Percentiles rank a stretch among this genome's conserved stretches.
These are phyloP conservation scores for Geotrichum phurueaensis DNA, from an alignment of 1,139 yeast species.

Conservation along the genomic window DNA sequence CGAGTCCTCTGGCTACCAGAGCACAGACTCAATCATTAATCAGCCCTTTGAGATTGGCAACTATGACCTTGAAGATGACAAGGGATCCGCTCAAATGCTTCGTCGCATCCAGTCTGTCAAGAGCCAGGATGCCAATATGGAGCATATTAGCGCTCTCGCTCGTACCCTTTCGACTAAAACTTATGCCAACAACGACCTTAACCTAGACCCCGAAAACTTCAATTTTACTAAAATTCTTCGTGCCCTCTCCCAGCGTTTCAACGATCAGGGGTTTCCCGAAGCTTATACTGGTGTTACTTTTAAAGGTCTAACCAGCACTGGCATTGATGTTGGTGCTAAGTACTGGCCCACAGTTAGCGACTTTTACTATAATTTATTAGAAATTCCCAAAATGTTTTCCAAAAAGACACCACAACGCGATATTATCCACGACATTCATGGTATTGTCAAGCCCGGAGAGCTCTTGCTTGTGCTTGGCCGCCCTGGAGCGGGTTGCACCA, in stretches of 20 bases:
- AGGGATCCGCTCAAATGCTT: background rate
- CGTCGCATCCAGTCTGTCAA: background rate
- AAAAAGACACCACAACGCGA: constrained; percentile 32
- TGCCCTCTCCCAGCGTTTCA: constrained; percentile 27
- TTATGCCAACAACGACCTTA: constrained; percentile 34
- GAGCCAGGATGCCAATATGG: background rate
- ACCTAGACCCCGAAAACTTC: constrained; percentile 39
- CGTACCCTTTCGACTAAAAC: constrained; percentile 40
- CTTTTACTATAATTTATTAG: constrained; percentile 34
- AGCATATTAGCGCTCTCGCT: constrained; percentile 21
- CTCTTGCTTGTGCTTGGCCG: constrained; percentile 58
- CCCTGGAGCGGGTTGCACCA: constrained; percentile 65
- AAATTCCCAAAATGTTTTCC: constrained; percentile 32
- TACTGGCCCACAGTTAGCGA: constrained; percentile 45
- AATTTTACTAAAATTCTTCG: constrained; percentile 39
- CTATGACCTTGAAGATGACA: background rate
- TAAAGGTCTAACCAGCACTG: constrained; percentile 42
- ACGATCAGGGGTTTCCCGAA: constrained; percentile 42
- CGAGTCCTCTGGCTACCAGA: background rate
- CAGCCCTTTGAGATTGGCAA: background rate
- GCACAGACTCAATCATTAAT: background rate
- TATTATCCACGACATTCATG: constrained; percentile 41
- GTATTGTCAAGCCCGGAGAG: constrained; percentile 52
- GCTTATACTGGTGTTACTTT: constrained; percentile 47
- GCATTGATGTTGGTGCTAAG: constrained; percentile 48